Evolutionary conservation across 108 stramenopile genomes (phyloP).

Genomic region (Parmales sp.): DNA sequence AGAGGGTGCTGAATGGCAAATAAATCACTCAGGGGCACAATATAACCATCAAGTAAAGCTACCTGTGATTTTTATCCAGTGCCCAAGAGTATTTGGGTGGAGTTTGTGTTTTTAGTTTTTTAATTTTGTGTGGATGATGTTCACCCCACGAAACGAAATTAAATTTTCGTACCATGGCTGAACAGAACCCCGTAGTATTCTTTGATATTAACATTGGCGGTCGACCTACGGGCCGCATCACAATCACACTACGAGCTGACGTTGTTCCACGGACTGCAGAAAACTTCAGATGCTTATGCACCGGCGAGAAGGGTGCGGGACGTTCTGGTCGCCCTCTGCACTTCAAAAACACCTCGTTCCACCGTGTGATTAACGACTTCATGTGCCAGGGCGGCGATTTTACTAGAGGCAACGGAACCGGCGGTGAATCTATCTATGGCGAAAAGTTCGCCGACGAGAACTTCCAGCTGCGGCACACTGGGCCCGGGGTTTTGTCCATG

Average conservation of each 20-base stretch:
- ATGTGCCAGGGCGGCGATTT: slow-evolving; percentile 92
- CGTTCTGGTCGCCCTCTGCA: slow-evolving; percentile 49
- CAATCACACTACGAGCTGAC: slow-evolving; percentile 72
- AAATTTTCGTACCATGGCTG: slow-evolving; percentile 14
- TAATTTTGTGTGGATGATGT: too few relatives aligned
- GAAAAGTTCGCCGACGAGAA: too few relatives aligned
- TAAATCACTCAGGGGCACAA: too few relatives aligned
- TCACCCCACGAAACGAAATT: too few relatives aligned
- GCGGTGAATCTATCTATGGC: slow-evolving; percentile 75
- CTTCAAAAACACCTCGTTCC: slow-evolving; percentile 88
- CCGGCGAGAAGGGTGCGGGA: slow-evolving; percentile 67
- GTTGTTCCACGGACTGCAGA: slow-evolving; percentile 78
- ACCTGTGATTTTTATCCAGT: too few relatives aligned
- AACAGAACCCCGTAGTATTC: slow-evolving; percentile 79
- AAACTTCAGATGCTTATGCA: slow-evolving; percentile 71
- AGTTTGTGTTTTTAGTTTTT: too few relatives aligned
- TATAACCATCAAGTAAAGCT: too few relatives aligned
- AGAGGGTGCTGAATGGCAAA: too few relatives aligned
- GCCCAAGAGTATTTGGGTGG: too few relatives aligned
- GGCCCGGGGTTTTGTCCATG: slow-evolving; percentile 77
- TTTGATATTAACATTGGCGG: slow-evolving; percentile 89
- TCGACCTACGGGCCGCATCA: slow-evolving; percentile 57
- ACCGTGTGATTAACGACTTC: slow-evolving; percentile 88
- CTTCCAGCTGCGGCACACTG: slow-evolving; percentile 40
- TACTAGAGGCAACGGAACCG: slow-evolving; percentile 64